Evolutionary conservation across 2,329 filamentous ascomycete genomes (phyloP), one percentile per base, ranked within the genome.

Genomic region (Colletotrichum lini): DNA sequence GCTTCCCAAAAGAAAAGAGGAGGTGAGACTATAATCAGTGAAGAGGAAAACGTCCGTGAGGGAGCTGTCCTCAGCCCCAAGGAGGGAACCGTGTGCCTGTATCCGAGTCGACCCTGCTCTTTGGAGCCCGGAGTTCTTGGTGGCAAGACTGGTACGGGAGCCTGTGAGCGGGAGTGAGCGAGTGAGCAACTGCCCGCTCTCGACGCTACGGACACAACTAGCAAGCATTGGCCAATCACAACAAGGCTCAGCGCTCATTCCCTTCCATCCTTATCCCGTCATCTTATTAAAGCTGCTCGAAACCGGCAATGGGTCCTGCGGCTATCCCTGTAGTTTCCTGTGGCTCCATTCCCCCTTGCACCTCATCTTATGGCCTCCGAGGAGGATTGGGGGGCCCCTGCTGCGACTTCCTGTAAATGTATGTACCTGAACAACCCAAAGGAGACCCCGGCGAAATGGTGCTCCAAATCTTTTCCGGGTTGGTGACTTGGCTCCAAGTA

Each of bases 201-300:
- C 35, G n/a, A 56, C 18, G n/a, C 10, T 13, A 38, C 18, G 35
- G n/a, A 16, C 52, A 40, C 35, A 21, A n/a, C 12, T 50, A 21
- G 16, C 0, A 23, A 3, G 12, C 12, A 3, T 4, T 5, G 6
- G 21, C 47, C 61, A 69, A 62, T 67, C 30, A 67, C 6, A 21
- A 3, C 10, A 15, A 1, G 12, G 49, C 18, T 42, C 47, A 10
- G 26, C 10, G 50, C 42, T 52, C 49, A 61, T 65, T 65, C 53
- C 56, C 38, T 67, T 15, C 42, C 35, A 42, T 59, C 53, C 49
- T 57, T 45, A 49, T 54, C 68, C 68, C 64, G 47, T 54, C 50
- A 38, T 56, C 44, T 67, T 50, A 71, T 67, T 58, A 67, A 63
- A 57, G 68, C 64, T 67, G 64, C 44, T 52, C 65, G 59, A 67